Base-by-base conservation (phyloP, 208 protist genomes). In the Trypanosoma caninum region DNA sequence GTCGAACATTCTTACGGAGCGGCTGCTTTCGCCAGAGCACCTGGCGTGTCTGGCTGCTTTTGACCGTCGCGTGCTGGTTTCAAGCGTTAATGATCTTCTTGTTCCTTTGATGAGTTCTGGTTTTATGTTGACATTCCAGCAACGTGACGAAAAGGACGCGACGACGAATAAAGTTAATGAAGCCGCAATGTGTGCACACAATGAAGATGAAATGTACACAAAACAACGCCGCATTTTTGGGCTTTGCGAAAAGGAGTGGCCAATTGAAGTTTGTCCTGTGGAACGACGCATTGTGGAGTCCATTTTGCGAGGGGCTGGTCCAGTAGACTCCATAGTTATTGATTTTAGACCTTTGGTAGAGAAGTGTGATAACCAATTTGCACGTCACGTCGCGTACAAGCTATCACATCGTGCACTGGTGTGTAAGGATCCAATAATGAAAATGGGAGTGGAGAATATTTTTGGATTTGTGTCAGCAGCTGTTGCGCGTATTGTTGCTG, bases 261-360 rank as follows among this genome's bases (percentile, higher is more conserved):
- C 48, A 30, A 13, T 27, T 27, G 40, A 67, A 8, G 3, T 25
- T n/a, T 59, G 41, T 20, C 60, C 38, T n/a, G 38, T 37, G 20
- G 60, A 67, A 30, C 60, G 60, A 25, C 23, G 28, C n/a, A 58
- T 67, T 18, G 51, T 44, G 3, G 28, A 52, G 30, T 33, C 48
- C 7, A 22, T 67, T 20, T 16, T 67, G 11, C 23, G 59, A 46
- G 31, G 28, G 3, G 60, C 41, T 9, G 60, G 60, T 5, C 11
- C 35, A 7, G 58, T 67, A 53, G 60, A 67, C 20, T 59, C 51
- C 28, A 59, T 67, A 44, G 60, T 67, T 44, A 41, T 67, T 9
- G 60, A 67, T 51, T 33, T 67, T 6, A 50, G 51, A 22, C 28
- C 28, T 30, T 8, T 40, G 14, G 5, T 11, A 3, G 41, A 37